Evolutionary conservation across 2,329 filamentous ascomycete species (phyloP).

Genomic region (Aciculosporium take): DNA sequence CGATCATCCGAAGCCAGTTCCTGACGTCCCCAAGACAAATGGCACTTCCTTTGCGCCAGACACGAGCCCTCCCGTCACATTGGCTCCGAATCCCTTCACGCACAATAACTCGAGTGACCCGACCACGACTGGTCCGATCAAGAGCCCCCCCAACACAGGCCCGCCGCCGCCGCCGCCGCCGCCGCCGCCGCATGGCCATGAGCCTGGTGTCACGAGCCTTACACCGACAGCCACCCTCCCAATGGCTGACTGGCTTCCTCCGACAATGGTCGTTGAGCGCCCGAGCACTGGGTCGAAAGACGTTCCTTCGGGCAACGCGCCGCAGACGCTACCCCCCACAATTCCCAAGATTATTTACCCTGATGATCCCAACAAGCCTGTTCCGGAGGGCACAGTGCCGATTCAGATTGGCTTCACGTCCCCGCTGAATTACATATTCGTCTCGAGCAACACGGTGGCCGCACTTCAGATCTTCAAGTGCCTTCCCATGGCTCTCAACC

Average conservation of each 20-base stretch:
- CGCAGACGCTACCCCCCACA: slow-evolving; percentile 44
- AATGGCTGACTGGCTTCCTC: slow-evolving; percentile 37
- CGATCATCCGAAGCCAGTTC: slow-evolving; percentile 1
- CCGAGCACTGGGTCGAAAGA: slow-evolving; percentile 27
- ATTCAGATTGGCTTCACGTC: slow-evolving; percentile 78
- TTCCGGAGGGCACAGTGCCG: slow-evolving; percentile 50
- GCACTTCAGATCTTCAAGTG: slow-evolving; percentile 75
- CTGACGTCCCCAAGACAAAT: slow-evolving; percentile 5
- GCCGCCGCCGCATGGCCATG: slow-evolving; percentile 3
- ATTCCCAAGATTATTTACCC: slow-evolving; percentile 68
- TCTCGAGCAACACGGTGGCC: slow-evolving; percentile 55
- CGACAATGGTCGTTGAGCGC: slow-evolving; percentile 44
- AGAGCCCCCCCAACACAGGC: slow-evolving; percentile 12
- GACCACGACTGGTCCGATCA: neutral
- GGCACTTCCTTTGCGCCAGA: neutral
- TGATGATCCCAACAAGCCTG: slow-evolving; percentile 34
- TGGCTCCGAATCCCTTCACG: slow-evolving; percentile 2
- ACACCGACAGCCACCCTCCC: slow-evolving; percentile 28
- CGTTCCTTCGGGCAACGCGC: too few species aligned
- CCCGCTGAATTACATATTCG: slow-evolving; percentile 71
- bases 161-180: slow-evolving; percentile 7
- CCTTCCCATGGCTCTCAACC: slow-evolving; percentile 56
- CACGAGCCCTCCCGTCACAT: slow-evolving; percentile 1
- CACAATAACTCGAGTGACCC: slow-evolving; percentile 6
- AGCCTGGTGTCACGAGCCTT: slow-evolving; percentile 24